Percentiles rank a stretch among this genome's conserved stretches.
These are phyloP conservation scores for Ophiosphaerella narmari DNA, from an alignment of 2,329 filamentous ascomycete species.

Conservation along the genomic window DNA sequence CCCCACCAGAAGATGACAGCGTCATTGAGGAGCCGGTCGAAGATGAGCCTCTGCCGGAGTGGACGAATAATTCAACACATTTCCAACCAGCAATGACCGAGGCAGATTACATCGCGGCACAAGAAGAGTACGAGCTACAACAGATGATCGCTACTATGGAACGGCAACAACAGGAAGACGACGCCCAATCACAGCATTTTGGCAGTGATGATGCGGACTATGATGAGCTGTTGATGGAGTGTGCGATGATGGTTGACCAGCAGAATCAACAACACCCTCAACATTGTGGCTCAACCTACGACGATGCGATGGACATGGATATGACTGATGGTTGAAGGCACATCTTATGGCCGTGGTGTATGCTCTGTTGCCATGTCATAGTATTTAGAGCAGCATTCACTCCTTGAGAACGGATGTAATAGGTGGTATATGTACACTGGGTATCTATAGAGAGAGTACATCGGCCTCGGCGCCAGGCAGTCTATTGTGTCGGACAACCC, in stretches of 20 bases:
- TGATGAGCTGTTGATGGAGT: slow-evolving; percentile 67
- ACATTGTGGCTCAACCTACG: slow-evolving; percentile 3
- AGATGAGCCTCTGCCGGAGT: slow-evolving; percentile 9
- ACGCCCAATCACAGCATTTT: slow-evolving; percentile 38
- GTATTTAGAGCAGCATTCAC: not conserved
- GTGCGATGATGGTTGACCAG: slow-evolving; percentile 53
- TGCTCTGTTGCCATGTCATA: not conserved
- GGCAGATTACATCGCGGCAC: slow-evolving; percentile 46
- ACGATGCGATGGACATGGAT: slow-evolving; percentile 47
- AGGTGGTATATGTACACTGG: slow-evolving; percentile 19
- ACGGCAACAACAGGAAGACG: slow-evolving; percentile 19
- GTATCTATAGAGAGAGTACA: slow-evolving; percentile 26
- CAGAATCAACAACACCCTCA: slow-evolving; percentile 40
- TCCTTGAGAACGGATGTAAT: not conserved
- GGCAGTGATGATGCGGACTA: slow-evolving; percentile 66
- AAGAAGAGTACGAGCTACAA: slow-evolving; percentile 52
- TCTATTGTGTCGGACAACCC: slow-evolving; percentile 66
- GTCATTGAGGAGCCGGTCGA: slow-evolving; percentile 31
- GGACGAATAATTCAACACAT: slow-evolving; percentile 7
- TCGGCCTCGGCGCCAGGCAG: slow-evolving; percentile 3
- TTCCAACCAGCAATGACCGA: slow-evolving; percentile 37
- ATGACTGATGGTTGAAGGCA: slow-evolving; percentile 28
- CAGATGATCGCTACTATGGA: slow-evolving; percentile 53
- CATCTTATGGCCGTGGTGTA: not conserved
- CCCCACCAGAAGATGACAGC: slow-evolving; percentile 37